phyloP scores from a whole-genome alignment of 225 moss, liverwort and hornwort species.

The Marchantia polymorpha region DNA sequence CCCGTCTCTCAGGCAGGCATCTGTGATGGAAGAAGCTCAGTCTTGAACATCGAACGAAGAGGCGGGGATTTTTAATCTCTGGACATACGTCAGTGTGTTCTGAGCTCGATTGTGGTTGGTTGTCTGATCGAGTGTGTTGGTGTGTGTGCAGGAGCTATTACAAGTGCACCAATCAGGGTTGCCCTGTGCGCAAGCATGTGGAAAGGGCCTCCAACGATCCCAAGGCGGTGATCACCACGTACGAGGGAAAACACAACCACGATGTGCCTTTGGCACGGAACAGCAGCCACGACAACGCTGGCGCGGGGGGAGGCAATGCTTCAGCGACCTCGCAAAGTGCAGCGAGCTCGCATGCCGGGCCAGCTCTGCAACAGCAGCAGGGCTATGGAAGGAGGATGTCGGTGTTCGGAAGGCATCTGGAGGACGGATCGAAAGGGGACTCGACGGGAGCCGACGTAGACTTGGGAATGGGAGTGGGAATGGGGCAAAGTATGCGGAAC shows the following conservation, averaged over 20 bases:
- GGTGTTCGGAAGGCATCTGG: conserved; percentile 59
- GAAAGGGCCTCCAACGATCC: conserved; percentile 93
- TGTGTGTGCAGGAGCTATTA: conserved; percentile 82
- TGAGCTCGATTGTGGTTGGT: background rate
- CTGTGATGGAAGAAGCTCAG: too few species aligned
- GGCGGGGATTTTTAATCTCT: background rate
- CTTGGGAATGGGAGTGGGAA: conserved; percentile 79
- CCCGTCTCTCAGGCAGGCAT: background rate
- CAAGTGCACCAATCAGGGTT: conserved; percentile 86
- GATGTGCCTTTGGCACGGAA: conserved; percentile 95
- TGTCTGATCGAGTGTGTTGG: background rate
- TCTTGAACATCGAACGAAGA: background rate
- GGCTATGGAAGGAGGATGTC: conserved; percentile 55
- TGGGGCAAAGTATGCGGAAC: conserved; percentile 55
- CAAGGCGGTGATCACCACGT: conserved; percentile 94
- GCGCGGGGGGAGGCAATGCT: conserved; percentile 28
- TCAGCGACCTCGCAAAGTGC: conserved; percentile 45
- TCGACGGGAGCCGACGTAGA: conserved; percentile 54
- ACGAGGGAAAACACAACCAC: conserved; percentile 98
- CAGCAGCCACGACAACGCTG: conserved; percentile 75
- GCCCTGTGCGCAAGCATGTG: conserved; percentile 95
- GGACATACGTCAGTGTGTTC: background rate
- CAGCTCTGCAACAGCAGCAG: conserved; percentile 55
- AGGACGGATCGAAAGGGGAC: conserved; percentile 55
- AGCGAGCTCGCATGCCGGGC: conserved; percentile 38